Base-by-base conservation (phyloP, 495 filamentous ascomycete species). In the Entonaema liquescens region DNA sequence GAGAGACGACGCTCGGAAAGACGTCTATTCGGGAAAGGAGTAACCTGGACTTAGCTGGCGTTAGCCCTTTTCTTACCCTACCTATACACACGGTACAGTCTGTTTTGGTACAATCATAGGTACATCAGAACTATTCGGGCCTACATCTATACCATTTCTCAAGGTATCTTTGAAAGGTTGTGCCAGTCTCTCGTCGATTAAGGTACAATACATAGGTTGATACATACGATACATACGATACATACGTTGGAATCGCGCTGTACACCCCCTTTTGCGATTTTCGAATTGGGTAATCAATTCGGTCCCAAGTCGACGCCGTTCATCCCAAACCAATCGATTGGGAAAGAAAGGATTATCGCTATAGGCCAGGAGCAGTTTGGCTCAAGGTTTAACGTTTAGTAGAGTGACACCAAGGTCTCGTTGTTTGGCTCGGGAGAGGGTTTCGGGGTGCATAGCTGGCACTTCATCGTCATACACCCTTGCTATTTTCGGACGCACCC, bases 391-490 rank as follows among this genome's bases (percentile, higher is more conserved):
- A 56, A 61, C 68, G 42, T 67, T 72, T 73, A 73, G 59, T 68
- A 68, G 58, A 68, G 70, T 73, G 57, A 73, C 65, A 68, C 70
- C 65, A 36, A 53, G 38, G 60, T 56, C 56, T 65, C n/a, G 60
- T 61, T 65, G 70, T 65, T 62, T 73, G 70, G 70, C 57, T 59
- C 56, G 61, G 65, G 44, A 68, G 57, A 57, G 65, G 50, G 56
- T 52, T 65, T 73, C 40, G 52, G 65, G 61, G 67, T 68, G 62
- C 69, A 63, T 73, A 67, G 66, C 59, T 72, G 71, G 74, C 71
- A 76, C 35, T 68, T 75, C 67, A 77, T 75, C 75, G 67, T 59
- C 75, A 12, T 65, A 77, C 73, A 70, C 74, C 75, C 75, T 68
- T 77, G 73, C 59, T 68, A 58, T 72, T 72, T 56, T 56, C 58